Base-by-base conservation (phyloP, 495 filamentous ascomycete species). In the Xylaria flabelliformis region DNA sequence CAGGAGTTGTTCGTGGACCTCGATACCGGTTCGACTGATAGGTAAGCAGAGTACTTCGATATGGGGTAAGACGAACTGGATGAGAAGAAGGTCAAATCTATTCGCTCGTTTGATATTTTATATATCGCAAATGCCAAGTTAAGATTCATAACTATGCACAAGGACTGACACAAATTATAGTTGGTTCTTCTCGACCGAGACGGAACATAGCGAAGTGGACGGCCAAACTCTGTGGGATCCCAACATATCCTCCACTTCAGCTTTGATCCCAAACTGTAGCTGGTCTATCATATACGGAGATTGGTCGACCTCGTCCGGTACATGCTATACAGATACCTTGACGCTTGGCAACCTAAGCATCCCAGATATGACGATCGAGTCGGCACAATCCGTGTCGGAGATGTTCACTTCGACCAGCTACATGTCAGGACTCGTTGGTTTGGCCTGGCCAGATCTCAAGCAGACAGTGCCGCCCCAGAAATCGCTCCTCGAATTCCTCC, bases 261-360 rank as follows among this genome's bases (percentile, higher is more conserved):
- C 88, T 64, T 72, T 76, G 12, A 75, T 85, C 19, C 71, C 79
- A 1, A 86, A 84, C 63, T 83, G 83, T 12, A 87, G 82, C 5
- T 95, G 92, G 92, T 77, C 85, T 67, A 92, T 94, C 74, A 83
- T 85, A 15, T 94, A 94, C 76, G 90, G 91, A 46, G 90, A 92
- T 79, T 84, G 76, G 51, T 69, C 72, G 34, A 76, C 70, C 39
- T 78, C 83, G 9, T 67, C 72, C 3, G 84, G 83, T 50, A 77
- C 76, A 59, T 81, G 79, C 29, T 85, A 80, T 58, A 74, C 66
- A 29, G 84, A 86, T 67, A 81, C 75, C 12, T 51, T 86, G 68
- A 42, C 46, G 1, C 36, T 86, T 36, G 80, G 72, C 19, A 73
- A 76, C 19, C 81, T 94, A 70, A 87, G 88, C 7, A 88, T 88